These are phyloP conservation scores for Knoxia roxburghii DNA, from an alignment of 257 asterid species.

Conservation along the genomic window DNA sequence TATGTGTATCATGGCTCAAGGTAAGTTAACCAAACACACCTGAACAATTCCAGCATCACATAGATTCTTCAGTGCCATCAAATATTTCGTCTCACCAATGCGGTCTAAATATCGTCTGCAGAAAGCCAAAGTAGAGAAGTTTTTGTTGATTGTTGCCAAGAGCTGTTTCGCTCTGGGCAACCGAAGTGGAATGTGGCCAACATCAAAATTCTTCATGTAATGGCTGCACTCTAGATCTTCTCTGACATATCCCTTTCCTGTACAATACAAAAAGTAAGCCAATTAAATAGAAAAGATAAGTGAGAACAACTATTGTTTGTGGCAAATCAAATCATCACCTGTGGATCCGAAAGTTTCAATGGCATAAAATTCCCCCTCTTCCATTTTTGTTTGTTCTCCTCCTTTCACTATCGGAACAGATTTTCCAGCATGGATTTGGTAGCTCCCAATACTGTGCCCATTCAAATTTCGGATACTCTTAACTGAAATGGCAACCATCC, in stretches of 20 bases:
- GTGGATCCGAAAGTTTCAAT: constrained; percentile 98
- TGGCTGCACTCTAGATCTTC: constrained; percentile 99
- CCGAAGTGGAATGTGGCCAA: constrained; percentile 84
- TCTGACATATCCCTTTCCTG: constrained; percentile 93
- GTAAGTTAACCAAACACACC: constrained; percentile 33
- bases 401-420: constrained; percentile 98
- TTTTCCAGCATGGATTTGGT: constrained; percentile 98
- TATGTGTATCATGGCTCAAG: background rate
- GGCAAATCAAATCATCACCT: constrained; percentile 34
- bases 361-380: constrained; percentile 98
- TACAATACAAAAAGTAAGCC: constrained; percentile 13
- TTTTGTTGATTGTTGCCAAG: constrained; percentile 80
- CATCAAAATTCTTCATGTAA: constrained; percentile 97
- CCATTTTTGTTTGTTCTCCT: constrained; percentile 98
- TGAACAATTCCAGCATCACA: constrained; percentile 91
- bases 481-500: constrained; percentile 48
- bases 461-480: constrained; percentile 92
- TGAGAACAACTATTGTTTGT: background rate
- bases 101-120: constrained; percentile 95
- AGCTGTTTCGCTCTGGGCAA: constrained; percentile 90
- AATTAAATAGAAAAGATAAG: background rate
- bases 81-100: constrained; percentile 84
- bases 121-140: constrained; percentile 91
- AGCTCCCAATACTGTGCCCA: constrained; percentile 89
- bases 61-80: constrained; percentile 94